These are phyloP conservation scores for Agarophyton chilense DNA, from an alignment of 23 red algal genomes.

Conservation along the genomic window DNA sequence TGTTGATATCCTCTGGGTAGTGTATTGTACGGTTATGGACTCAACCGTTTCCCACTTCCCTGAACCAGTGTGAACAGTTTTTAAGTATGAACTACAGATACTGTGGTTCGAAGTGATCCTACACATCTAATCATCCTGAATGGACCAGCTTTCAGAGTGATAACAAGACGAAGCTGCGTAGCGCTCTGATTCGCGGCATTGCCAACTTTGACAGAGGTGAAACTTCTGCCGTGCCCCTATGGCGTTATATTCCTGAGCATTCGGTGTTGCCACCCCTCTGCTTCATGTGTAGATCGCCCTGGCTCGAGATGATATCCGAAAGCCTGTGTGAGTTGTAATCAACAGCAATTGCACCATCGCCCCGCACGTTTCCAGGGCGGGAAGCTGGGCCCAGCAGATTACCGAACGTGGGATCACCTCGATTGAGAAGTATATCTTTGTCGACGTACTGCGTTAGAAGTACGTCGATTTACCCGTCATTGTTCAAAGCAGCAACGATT, in stretches of 20 bases:
- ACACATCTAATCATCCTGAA: slow-evolving; percentile 39
- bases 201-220: slow-evolving; percentile 14
- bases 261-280: neutral
- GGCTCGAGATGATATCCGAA: slow-evolving; percentile 18
- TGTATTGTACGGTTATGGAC: slow-evolving; percentile 22
- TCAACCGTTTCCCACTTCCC: neutral
- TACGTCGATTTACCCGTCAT: slow-evolving; percentile 67
- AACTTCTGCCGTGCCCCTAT: neutral
- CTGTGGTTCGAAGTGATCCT: neutral
- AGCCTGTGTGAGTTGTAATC: slow-evolving; percentile 33
- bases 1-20: slow-evolving; percentile 7
- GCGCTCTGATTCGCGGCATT: neutral
- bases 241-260: neutral
- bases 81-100: slow-evolving; percentile 37
- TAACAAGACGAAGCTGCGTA: slow-evolving; percentile 39
- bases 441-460: slow-evolving; percentile 30
- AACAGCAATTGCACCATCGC: slow-evolving; percentile 30
- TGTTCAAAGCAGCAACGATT: slow-evolving; percentile 65
- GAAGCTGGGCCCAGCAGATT: neutral
- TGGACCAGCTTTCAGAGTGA: slow-evolving; percentile 31
- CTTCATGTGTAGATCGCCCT: slow-evolving; percentile 14
- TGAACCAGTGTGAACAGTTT: slow-evolving; percentile 59
- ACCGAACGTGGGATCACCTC: slow-evolving; percentile 37
- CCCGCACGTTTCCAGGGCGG: neutral
- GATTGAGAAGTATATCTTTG: slow-evolving; percentile 54